Base-by-base conservation (phyloP, 2,329 filamentous ascomycete genomes). In the Sporothrix mexicana region DNA sequence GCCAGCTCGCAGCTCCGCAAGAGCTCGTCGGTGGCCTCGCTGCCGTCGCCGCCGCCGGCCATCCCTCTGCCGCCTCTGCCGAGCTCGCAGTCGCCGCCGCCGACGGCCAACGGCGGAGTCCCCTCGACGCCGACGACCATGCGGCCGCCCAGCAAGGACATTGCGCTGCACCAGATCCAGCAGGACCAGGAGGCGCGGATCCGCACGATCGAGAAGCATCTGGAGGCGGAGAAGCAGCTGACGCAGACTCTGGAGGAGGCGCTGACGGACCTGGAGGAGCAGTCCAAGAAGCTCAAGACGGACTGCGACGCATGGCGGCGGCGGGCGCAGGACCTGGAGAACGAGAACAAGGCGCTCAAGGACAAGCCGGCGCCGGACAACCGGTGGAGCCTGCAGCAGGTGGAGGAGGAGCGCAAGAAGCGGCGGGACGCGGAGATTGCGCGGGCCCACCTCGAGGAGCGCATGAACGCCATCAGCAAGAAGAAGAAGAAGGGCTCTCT, bases 141-240 rank as follows among this genome's bases (percentile, higher is more conserved):
- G 82, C 91, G 94, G 12, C 93, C 95, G 73, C 87, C 90, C 20
- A 97, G 94, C 85, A 97, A 96, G 80, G 94, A 97, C 78, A 88
- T 91, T 55, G 85, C 84, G 69, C 88, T 91, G 73, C 89, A 91
- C 68, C 95, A 98, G 78, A 88, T 97, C 76, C 90, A 95, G 74
- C 95, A 98, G 79, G 96, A 99, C 78, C 95, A 98, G 81, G 96
- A 99, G 80, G 93, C 93, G 59, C 94, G 95, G 75, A 97, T 99
- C 79, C 91, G 93, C 74, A 97, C 94, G 7, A 97, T 99, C 75
- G 95, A 99, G 85, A 98, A 98, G 85, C 94, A 98, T 79, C 88
- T 99, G 30, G 92, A 93, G 76, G 96, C 96, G 3, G 96, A 99
- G 85, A 97, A 97, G 80, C 95, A 98, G 81, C 90, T 99, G 73